phyloP scores from a whole-genome alignment of 768 basidiomycete genomes.

The Lentinula detonsa region DNA sequence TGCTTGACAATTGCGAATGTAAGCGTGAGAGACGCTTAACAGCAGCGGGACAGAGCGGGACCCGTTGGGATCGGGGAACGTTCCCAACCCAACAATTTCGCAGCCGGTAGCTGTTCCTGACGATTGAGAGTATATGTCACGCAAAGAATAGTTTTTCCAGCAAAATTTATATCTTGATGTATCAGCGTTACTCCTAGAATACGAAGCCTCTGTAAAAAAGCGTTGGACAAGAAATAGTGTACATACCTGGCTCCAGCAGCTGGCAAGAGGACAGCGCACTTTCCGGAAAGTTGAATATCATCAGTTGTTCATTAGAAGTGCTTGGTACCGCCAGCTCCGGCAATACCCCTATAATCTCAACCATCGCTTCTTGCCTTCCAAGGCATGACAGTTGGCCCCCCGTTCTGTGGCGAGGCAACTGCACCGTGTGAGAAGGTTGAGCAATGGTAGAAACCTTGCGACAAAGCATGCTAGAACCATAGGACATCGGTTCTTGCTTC shows the following conservation, averaged over 20 bases:
- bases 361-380: neutral
- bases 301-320: neutral
- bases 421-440: neutral
- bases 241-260: slow-evolving; percentile 66
- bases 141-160: slow-evolving; percentile 56
- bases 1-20: neutral
- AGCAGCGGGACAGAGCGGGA: neutral
- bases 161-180: slow-evolving; percentile 65
- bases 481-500: neutral
- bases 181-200: slow-evolving; percentile 25
- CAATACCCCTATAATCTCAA: neutral
- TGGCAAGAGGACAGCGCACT: slow-evolving; percentile 60
- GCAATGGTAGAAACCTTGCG: neutral
- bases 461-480: no score
- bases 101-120: slow-evolving; percentile 49
- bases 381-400: neutral
- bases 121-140: slow-evolving; percentile 68
- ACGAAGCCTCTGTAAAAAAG: slow-evolving; percentile 23
- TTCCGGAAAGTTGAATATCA: slow-evolving; percentile 35
- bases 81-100: slow-evolving; percentile 41
- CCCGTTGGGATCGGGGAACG: neutral
- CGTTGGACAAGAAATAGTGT: slow-evolving; percentile 8
- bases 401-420: slow-evolving; percentile 1
- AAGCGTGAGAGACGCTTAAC: no score
- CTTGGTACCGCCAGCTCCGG: slow-evolving; percentile 32